Evolutionary conservation across 2,329 filamentous ascomycete genomes (phyloP), one percentile per base, ranked within the genome.

Genomic region (Ophiostoma novo-ulmi): DNA sequence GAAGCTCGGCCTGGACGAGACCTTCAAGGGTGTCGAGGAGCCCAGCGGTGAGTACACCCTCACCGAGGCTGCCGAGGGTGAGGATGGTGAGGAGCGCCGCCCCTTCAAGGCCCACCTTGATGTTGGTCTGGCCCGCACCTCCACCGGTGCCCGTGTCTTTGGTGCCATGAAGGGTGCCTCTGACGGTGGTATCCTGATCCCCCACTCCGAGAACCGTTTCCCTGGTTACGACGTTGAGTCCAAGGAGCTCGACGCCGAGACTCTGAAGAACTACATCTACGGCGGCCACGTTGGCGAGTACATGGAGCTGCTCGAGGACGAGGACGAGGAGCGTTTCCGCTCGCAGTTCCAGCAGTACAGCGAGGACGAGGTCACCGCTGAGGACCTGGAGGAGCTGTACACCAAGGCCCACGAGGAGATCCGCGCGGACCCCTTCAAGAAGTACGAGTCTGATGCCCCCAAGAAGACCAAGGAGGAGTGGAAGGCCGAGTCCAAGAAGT

Each of bases 281-380:
- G 95, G 88, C 80, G 94, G 95, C 74, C 95, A 99, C 89, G 92
- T 99, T 76, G 94, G 94, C 77, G 95, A 99, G 89, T 99, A 99
- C 90, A 99, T 99, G 95, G 95, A 99, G 91, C 95, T 91, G 72
- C 92, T 99, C 76, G 95, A 95, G 84, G 95, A 99, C 79, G 95
- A 99, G 81, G 95, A 99, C 81, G 95, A 99, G 91, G 95, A 99
- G 89, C 94, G 95, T 82, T 99, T 93, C 92, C 94, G 94, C 88
- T 89, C 88, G 78, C 95, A 99, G 88, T 99, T 99, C 91, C 87
- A 89, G 83, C 91, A 95, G 85, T 99, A 99, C 89, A 91, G 97
- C 77, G 94, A 99, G 76, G 93, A 97, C 80, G 95, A 97, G 78
- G 83, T 99, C 76, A 94, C 98, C 87, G 94, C 95, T 75, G 95